phyloP scores from a whole-genome alignment of 1,139 yeast genomes.

The Kodamaea anthophila region DNA sequence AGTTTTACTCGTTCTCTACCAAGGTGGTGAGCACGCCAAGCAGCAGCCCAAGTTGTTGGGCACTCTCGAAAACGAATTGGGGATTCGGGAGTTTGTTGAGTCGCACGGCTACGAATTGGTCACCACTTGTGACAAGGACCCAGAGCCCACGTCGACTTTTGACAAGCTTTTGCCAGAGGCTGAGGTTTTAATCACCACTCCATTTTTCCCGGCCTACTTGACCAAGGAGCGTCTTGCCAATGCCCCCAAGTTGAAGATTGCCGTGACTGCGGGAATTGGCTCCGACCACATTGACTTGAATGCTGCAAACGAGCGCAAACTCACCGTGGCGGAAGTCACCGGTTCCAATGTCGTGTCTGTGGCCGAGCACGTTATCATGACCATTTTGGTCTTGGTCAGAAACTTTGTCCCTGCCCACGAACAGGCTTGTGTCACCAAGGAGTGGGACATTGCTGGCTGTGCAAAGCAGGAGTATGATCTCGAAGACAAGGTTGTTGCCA shows the following conservation, averaged over 20 bases:
- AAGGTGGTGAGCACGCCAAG: slow-evolving; percentile 51
- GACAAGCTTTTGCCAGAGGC: slow-evolving; percentile 66
- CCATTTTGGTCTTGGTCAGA: slow-evolving; percentile 64
- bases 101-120: slow-evolving; percentile 62
- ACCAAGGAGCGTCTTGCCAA: slow-evolving; percentile 58
- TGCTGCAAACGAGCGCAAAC: slow-evolving; percentile 59
- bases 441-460: slow-evolving; percentile 76
- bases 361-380: slow-evolving; percentile 77
- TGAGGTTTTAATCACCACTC: slow-evolving; percentile 74
- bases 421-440: slow-evolving; percentile 45
- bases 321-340: slow-evolving; percentile 74
- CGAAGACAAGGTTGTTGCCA: slow-evolving; percentile 70
- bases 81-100: slow-evolving; percentile 61
- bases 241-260: slow-evolving; percentile 68
- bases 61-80: slow-evolving; percentile 70
- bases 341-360: slow-evolving; percentile 78
- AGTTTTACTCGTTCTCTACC: slow-evolving; percentile 52
- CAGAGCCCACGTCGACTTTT: slow-evolving; percentile 46
- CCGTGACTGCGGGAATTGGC: slow-evolving; percentile 82
- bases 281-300: slow-evolving; percentile 74
- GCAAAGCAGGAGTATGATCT: slow-evolving; percentile 71
- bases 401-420: slow-evolving; percentile 78
- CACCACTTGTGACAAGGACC: slow-evolving; percentile 66
- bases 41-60: slow-evolving; percentile 63
- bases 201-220: slow-evolving; percentile 79